Evolutionary conservation across 331 rosid genomes (phyloP).

Genomic region (Malus hybrid): DNA sequence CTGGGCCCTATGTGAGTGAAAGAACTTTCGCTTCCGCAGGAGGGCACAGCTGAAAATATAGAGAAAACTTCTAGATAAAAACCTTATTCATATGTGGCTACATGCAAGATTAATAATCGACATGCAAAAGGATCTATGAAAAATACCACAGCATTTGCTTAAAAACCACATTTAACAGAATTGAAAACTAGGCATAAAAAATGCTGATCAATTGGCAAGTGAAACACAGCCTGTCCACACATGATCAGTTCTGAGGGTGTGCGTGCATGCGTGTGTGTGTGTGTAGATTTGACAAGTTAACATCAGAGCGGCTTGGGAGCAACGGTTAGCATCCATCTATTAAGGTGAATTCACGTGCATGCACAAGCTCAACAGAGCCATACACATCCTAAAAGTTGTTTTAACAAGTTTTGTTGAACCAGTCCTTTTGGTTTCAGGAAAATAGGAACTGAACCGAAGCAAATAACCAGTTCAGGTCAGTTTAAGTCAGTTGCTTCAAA

Average conservation of each 20-base stretch:
- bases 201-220: background rate
- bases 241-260: background rate
- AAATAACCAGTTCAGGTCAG: background rate
- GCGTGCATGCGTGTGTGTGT: background rate
- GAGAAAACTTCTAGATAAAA: background rate
- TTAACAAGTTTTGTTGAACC: background rate
- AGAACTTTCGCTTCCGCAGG: slow-evolving; percentile 50
- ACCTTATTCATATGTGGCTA: background rate
- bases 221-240: background rate
- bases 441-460: background rate
- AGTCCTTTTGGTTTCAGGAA: background rate
- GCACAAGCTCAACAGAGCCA: background rate
- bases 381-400: background rate
- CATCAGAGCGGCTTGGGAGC: background rate
- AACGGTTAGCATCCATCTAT: background rate
- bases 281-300: background rate
- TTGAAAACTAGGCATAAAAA: background rate
- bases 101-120: background rate
- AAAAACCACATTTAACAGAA: background rate
- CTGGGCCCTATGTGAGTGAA: slow-evolving; percentile 74
- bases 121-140: background rate
- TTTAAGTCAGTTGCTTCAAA: background rate
- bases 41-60: slow-evolving; percentile 45
- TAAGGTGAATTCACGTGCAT: background rate
- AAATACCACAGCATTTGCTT: background rate